Percentiles rank a stretch among this genome's conserved stretches.
phyloP scores from a whole-genome alignment of 163 green algal genomes.

The Chlorella variabilis region DNA sequence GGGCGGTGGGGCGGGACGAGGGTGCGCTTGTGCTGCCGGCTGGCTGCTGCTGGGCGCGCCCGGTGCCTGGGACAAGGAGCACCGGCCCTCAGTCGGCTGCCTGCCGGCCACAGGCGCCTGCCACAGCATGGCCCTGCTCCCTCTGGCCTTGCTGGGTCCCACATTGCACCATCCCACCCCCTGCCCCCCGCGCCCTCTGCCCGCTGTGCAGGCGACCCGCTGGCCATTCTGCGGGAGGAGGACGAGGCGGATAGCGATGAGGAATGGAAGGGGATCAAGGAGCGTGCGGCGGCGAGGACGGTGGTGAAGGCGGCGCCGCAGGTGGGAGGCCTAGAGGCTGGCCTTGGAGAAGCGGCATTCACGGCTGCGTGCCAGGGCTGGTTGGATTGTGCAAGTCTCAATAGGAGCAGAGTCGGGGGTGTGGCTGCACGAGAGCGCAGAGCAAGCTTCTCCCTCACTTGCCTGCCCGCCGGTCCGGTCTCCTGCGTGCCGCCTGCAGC shows the following conservation, averaged over 20 bases:
- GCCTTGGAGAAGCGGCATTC: no score
- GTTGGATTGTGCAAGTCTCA: background rate
- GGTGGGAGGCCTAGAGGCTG: background rate
- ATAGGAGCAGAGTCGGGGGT: no score
- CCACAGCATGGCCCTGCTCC: no score
- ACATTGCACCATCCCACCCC: background rate
- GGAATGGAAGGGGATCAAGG: constrained; percentile 50
- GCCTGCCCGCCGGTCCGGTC: no score
- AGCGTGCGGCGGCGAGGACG: constrained; percentile 19
- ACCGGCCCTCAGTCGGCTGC: no score
- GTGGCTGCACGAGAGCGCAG: no score
- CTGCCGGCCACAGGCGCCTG: no score
- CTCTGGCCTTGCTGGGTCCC: no score
- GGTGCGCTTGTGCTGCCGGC: background rate
- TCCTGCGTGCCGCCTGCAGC: background rate
- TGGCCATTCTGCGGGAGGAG: constrained; percentile 26
- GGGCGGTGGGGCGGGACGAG: constrained; percentile 9
- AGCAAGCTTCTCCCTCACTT: no score
- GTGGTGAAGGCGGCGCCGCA: background rate
- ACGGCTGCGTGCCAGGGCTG: background rate
- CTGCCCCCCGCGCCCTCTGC: background rate
- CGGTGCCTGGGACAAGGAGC: no score
- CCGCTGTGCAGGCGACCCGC: constrained; percentile 1
- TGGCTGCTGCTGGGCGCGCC: no score
- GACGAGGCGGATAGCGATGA: constrained; percentile 42